Conservation (phyloP, 1,284 basidiomycete genomes). For the Tilletiaria anomala region DNA sequence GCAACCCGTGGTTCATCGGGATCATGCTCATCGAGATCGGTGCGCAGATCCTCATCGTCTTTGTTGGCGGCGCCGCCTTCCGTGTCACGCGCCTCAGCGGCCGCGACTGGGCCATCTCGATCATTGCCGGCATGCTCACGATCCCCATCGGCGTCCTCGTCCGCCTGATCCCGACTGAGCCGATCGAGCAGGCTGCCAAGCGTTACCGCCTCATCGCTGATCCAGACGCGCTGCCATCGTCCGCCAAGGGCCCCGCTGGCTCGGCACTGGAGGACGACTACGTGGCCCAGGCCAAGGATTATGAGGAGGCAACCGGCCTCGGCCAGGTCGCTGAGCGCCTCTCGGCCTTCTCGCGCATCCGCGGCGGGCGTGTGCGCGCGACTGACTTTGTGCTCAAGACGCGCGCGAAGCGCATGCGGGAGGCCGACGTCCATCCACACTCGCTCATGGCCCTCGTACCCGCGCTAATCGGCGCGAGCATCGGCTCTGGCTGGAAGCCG, state of each 20-base stretch:
- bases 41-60: conserved; percentile 75
- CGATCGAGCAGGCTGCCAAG: conserved; percentile 61
- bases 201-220: conserved; percentile 54
- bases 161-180: conserved; percentile 65
- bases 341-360: conserved; percentile 19
- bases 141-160: conserved; percentile 74
- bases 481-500: conserved; percentile 27
- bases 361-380: conserved; percentile 61
- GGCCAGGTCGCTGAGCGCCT: conserved; percentile 45
- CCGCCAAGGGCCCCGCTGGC: no score
- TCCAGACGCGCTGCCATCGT: conserved; percentile 57
- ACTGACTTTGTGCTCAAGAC: conserved; percentile 35
- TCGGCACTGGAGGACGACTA: conserved; percentile 50
- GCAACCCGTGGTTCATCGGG: conserved; percentile 72
- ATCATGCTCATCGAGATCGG: conserved; percentile 76
- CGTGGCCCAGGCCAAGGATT: conserved; percentile 48
- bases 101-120: conserved; percentile 81
- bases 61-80: conserved; percentile 81
- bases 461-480: conserved; percentile 25
- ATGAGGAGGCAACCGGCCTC: conserved; percentile 55
- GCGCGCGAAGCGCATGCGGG: conserved; percentile 25
- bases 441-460: conserved; percentile 52
- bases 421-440: conserved; percentile 45
- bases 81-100: conserved; percentile 65
- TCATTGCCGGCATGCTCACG: conserved; percentile 70